Percentiles rank a stretch among this genome's conserved stretches.
Evolutionary conservation across 208 protist genomes (phyloP).

Genomic region (Acanthamoeba healyi): DNA sequence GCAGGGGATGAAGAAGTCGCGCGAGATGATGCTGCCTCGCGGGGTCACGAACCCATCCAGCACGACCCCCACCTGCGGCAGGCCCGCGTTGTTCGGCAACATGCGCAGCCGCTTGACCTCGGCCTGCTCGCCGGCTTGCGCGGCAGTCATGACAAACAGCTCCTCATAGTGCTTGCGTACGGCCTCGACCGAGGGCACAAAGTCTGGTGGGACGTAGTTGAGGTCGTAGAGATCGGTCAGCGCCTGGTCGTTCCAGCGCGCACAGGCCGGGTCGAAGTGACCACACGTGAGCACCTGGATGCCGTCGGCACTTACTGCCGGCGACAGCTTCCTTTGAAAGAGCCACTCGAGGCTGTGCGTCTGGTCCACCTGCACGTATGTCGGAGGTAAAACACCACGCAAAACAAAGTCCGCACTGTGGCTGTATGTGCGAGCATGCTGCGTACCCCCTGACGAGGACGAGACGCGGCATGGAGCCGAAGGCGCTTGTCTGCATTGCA

Average conservation of each 20-base stretch:
- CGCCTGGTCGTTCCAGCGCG: background rate
- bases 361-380: background rate
- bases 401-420: no score
- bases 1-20: conserved; percentile 1
- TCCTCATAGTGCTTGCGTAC: background rate
- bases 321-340: background rate
- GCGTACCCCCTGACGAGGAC: no score
- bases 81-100: background rate
- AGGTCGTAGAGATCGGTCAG: conserved; percentile 7
- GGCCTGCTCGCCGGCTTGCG: background rate
- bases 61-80: background rate
- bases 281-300: background rate
- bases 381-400: no score
- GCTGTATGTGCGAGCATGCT: no score
- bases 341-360: background rate
- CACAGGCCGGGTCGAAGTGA: conserved; percentile 2
- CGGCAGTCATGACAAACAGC: background rate
- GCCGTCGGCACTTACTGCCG: background rate
- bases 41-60: background rate
- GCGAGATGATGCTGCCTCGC: background rate
- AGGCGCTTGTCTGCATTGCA: no score
- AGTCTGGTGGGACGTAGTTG: background rate
- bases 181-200: background rate
- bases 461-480: no score
- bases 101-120: background rate